phyloP scores from a whole-genome alignment of 2,329 filamentous ascomycete genomes.

The Pseudogymnoascus sp. region DNA sequence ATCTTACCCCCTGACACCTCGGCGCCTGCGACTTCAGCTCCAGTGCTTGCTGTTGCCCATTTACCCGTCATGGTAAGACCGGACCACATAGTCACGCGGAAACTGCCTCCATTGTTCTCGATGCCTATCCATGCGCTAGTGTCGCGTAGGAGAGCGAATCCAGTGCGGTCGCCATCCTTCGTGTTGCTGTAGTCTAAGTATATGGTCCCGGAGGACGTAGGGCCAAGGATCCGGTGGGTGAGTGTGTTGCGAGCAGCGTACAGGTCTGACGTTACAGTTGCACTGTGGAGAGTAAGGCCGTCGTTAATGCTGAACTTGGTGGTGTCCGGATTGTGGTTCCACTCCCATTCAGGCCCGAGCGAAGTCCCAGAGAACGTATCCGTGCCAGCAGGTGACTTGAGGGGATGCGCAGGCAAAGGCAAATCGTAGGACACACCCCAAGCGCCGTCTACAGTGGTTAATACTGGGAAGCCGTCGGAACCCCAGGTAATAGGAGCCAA shows the following conservation, averaged over 20 bases:
- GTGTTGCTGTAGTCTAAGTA: conserved; percentile 41
- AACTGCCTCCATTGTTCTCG: conserved; percentile 28
- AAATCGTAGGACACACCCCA: conserved; percentile 41
- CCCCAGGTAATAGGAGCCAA: conserved; percentile 47
- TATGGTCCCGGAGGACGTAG: conserved; percentile 41
- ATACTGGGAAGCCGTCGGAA: conserved; percentile 42
- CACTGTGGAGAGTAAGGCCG: conserved; percentile 40
- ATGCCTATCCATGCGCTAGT: conserved; percentile 45
- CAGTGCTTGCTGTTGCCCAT: conserved; percentile 29
- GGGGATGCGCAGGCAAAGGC: conserved; percentile 26
- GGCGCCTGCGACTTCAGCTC: conserved; percentile 22
- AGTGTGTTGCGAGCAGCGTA: conserved; percentile 40
- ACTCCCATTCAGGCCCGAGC: conserved; percentile 45
- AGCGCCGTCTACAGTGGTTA: conserved; percentile 35
- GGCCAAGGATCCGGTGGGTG: conserved; percentile 39
- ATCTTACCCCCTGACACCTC: conserved; percentile 21
- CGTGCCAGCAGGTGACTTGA: conserved; percentile 29
- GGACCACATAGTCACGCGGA: conserved; percentile 25
- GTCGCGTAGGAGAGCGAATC: conserved; percentile 46
- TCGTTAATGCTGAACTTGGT: conserved; percentile 37
- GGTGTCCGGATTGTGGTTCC: conserved; percentile 54
- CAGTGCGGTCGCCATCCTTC: conserved; percentile 43
- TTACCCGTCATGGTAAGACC: conserved; percentile 27
- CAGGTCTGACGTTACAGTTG: conserved; percentile 44
- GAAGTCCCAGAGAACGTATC: conserved; percentile 38